phyloP scores from a whole-genome alignment of 192 early-diverging fungal genomes.

The Mortierella alpina region DNA sequence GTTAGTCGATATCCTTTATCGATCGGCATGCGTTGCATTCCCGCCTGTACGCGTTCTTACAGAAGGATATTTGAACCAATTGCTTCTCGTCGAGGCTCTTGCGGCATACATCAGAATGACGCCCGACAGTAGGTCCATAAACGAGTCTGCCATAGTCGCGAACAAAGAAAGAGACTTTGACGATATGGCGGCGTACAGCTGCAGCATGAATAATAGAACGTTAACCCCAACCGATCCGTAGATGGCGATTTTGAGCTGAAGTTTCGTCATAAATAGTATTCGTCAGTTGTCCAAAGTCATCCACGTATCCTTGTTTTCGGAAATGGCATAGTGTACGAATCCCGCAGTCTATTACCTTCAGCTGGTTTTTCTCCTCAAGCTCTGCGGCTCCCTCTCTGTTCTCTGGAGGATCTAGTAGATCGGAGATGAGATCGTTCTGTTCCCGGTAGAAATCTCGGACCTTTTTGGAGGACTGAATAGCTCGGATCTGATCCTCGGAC shows the following conservation, averaged over 20 bases:
- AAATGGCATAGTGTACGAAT: not conserved
- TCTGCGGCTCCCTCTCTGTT: conserved; percentile 53
- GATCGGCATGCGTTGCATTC: too few relatives aligned
- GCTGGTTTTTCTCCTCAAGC: conserved; percentile 36
- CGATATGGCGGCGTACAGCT: conserved; percentile 78
- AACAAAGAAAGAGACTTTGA: conserved; percentile 81
- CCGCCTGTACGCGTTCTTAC: conserved; percentile 28
- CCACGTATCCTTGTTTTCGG: not conserved
- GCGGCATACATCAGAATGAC: conserved; percentile 72
- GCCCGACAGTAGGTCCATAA: conserved; percentile 82
- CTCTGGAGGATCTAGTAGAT: conserved; percentile 69
- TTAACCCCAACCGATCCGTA: conserved; percentile 76
- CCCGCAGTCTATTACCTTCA: conserved; percentile 37
- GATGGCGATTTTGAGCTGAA: conserved; percentile 72
- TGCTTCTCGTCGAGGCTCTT: conserved; percentile 66
- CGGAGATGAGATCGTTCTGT: conserved; percentile 87
- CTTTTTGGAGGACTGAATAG: conserved; percentile 55
- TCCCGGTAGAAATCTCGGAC: conserved; percentile 79
- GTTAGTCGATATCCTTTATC: too few relatives aligned
- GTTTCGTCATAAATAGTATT: not conserved
- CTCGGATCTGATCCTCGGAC: conserved; percentile 62
- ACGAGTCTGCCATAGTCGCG: conserved; percentile 84
- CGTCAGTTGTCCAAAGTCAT: not conserved
- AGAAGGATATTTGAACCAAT: conserved; percentile 79
- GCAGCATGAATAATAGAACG: conserved; percentile 71